Evolutionary conservation across 2,329 filamentous ascomycete species (phyloP), one percentile per base, ranked within the genome.

Genomic region (Colletotrichum nymphaeae): DNA sequence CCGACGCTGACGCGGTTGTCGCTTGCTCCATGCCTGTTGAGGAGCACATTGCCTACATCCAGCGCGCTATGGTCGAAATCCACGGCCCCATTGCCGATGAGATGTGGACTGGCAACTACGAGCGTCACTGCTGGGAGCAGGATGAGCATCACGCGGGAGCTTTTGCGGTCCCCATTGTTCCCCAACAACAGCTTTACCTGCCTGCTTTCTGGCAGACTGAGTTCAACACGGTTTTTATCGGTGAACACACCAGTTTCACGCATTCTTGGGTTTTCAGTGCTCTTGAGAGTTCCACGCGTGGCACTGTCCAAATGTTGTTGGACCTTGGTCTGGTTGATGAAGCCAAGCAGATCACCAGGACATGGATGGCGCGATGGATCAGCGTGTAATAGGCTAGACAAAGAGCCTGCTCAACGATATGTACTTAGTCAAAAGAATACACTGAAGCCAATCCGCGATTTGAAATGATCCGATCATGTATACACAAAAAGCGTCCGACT

Each of bases 161-260:
- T 2, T 92, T 89, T 86, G 85, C 86, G 0, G 77, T 81, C 30
- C 89, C 89, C 0, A 78, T 83, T 0, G 82, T 88, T 1, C 86
- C 86, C 0, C 89, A 91, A 78, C 89, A 92, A 75, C 84, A 91
- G 37, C 76, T 92, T 5, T 92, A 89, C 72, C 80, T 92, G 2
- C 89, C 90, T 0, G 88, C 89, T 0, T 92, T 90, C 76, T 91
- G 89, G 75, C 84, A 88, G 74, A 92, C 90, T 0, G 89, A 92
- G 81, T 86, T 86, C 35, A 79, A 81, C 16, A 81, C 80, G 0
- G 75, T 81, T 0, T 81, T 80, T 3, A 78, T 81, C 0, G 80
- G 80, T 3, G 79, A 81, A 42, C 75, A 77, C 0, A 78, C 89
- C 0, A 87, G 84, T 37, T 90, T 89, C 77, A 91, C 90, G 1